Percentiles rank a stretch among this genome's conserved stretches.
These are phyloP conservation scores for Thuidium tamariscinum DNA, from an alignment of 225 moss, liverwort and hornwort genomes.

Conservation along the genomic window DNA sequence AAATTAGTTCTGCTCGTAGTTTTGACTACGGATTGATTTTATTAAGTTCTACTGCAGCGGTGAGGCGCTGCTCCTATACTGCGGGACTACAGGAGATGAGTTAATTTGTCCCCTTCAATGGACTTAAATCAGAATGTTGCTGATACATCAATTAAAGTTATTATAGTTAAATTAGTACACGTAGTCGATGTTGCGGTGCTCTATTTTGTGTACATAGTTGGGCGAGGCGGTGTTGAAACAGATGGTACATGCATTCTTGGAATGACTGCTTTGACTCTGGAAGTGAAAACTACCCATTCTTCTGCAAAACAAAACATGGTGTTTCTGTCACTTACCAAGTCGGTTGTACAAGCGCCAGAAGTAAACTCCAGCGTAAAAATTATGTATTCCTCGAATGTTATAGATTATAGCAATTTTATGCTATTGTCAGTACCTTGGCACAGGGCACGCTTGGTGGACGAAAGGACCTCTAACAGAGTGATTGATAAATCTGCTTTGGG, in stretches of 20 bases:
- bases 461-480: neutral
- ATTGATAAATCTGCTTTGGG: neutral
- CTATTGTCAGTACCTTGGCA: neutral
- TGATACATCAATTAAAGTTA: neutral
- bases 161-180: neutral
- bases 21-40: neutral
- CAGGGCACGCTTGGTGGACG: neutral
- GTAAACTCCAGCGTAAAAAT: neutral
- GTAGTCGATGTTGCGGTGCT: neutral
- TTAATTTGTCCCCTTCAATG: neutral
- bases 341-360: neutral
- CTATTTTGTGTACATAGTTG: neutral
- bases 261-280: too few relatives aligned
- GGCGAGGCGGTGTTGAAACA: neutral
- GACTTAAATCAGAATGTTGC: neutral
- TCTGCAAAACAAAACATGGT: neutral
- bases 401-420: neutral
- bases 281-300: neutral
- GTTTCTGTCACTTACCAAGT: neutral
- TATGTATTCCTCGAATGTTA: neutral
- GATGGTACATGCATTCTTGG: neutral
- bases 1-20: neutral
- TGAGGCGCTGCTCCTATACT: neutral
- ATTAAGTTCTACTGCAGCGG: neutral
- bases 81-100: neutral